These are phyloP conservation scores for Laburnicola sp. DNA, from an alignment of 2,329 filamentous ascomycete species.

Conservation along the genomic window DNA sequence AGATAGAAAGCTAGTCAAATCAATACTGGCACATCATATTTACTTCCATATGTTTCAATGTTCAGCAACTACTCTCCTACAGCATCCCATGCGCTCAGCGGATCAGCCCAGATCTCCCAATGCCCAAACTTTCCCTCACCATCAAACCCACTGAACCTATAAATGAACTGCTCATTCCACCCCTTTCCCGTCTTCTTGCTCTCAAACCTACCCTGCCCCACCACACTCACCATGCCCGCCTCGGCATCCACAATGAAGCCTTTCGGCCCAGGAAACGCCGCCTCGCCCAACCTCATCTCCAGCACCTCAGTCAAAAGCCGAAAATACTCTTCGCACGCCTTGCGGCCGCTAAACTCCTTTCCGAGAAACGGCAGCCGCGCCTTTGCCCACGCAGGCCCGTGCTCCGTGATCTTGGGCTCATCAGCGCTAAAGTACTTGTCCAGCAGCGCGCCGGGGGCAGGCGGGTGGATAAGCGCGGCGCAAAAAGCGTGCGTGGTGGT, in stretches of 20 bases:
- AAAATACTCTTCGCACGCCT: constrained; percentile 48
- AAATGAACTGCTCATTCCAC: constrained; percentile 49
- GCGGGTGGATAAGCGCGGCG: constrained; percentile 30
- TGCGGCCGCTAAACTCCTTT: constrained; percentile 39
- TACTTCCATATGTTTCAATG: neutral
- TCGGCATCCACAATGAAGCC: constrained; percentile 45
- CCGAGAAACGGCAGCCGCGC: constrained; percentile 46
- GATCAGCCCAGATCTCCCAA: constrained; percentile 53
- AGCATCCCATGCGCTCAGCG: constrained; percentile 48
- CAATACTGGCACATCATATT: neutral
- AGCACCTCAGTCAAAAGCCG: constrained; percentile 37
- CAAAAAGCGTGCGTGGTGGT: constrained; percentile 34
- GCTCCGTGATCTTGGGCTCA: constrained; percentile 46
- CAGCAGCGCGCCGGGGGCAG: constrained; percentile 30
- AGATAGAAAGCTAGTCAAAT: neutral
- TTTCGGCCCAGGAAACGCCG: constrained; percentile 39
- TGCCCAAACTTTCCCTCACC: constrained; percentile 44
- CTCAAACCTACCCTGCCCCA: constrained; percentile 39
- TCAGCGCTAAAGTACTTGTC: constrained; percentile 28
- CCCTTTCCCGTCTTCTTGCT: constrained; percentile 46
- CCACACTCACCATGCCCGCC: constrained; percentile 43
- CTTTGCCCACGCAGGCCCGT: constrained; percentile 46
- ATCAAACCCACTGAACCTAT: constrained; percentile 48
- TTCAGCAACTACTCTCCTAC: constrained; percentile 26
- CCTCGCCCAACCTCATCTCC: constrained; percentile 34